Evolutionary conservation across 129 eudicot genomes (phyloP).

Genomic region (Centella asiatica): DNA sequence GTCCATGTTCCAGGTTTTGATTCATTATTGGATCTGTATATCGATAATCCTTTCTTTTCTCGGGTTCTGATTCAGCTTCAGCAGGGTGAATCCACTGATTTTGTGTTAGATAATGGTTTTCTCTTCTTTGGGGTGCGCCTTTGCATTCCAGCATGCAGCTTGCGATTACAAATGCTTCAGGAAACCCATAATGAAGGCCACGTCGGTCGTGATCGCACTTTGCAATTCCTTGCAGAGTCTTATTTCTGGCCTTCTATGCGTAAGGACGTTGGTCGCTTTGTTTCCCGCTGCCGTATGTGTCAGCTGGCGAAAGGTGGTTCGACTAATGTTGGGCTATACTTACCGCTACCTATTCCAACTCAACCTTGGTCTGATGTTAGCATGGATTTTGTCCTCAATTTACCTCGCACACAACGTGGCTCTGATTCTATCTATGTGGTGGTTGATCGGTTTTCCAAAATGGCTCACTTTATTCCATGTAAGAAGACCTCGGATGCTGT

Average conservation of each 20-base stretch:
- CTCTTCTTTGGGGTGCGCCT: neutral
- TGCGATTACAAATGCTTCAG: neutral
- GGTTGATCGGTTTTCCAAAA: neutral
- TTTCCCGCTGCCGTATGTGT: neutral
- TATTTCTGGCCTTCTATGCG: neutral
- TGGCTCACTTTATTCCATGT: neutral
- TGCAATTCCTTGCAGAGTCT: neutral
- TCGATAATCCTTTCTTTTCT: neutral
- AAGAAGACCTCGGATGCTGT: neutral
- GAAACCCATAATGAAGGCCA: neutral
- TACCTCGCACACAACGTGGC: no score
- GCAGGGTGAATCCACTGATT: neutral
- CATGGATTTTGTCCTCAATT: no score
- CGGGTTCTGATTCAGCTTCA: neutral
- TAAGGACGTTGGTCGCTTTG: neutral
- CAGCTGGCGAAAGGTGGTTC: neutral
- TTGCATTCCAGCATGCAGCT: neutral
- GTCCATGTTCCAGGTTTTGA: neutral
- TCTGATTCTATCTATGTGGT: neutral
- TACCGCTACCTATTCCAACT: neutral
- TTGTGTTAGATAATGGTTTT: no score
- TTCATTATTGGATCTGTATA: neutral
- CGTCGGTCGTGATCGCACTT: neutral
- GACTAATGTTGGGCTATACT: neutral
- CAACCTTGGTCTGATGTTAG: neutral